Evolutionary conservation across 2,329 filamentous ascomycete species (phyloP).

Genomic region (Lasiodiplodia gonubiensis): DNA sequence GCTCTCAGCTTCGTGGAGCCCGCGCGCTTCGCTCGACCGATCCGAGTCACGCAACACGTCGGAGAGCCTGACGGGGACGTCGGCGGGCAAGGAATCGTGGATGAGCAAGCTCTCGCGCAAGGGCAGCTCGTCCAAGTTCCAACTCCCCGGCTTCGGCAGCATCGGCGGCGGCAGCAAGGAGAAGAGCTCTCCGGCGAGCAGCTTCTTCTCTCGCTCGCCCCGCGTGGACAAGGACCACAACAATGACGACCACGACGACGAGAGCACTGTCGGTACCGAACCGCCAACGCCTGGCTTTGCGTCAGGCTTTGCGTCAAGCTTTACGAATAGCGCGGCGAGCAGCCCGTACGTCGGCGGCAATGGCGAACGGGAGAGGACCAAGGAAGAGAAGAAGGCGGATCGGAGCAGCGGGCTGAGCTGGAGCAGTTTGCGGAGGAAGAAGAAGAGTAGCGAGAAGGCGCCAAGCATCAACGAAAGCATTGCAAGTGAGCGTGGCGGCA

Average conservation of each 20-base stretch:
- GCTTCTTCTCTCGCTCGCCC: constrained; percentile 44
- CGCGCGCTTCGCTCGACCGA: constrained; percentile 50
- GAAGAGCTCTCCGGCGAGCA: constrained; percentile 24
- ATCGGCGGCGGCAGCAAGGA: constrained; percentile 21
- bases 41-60: constrained; percentile 45
- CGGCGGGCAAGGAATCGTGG: constrained; percentile 51
- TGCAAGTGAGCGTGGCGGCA: constrained; percentile 3
- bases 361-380: constrained; percentile 21
- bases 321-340: constrained; percentile 32
- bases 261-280: constrained; percentile 30
- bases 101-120: constrained; percentile 59
- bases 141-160: constrained; percentile 38
- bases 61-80: constrained; percentile 37
- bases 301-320: constrained; percentile 39
- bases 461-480: constrained; percentile 55
- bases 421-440: constrained; percentile 53
- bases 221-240: constrained; percentile 44
- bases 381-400: constrained; percentile 41
- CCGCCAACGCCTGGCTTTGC: constrained; percentile 36
- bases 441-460: constrained; percentile 47
- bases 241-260: constrained; percentile 41
- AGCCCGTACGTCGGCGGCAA: constrained; percentile 45
- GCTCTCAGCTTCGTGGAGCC: constrained; percentile 36
- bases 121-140: constrained; percentile 53
- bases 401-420: constrained; percentile 49